Evolutionary conservation across 164 flowering plant species (phyloP).

Genomic region (Tetrastigma voinierianum): DNA sequence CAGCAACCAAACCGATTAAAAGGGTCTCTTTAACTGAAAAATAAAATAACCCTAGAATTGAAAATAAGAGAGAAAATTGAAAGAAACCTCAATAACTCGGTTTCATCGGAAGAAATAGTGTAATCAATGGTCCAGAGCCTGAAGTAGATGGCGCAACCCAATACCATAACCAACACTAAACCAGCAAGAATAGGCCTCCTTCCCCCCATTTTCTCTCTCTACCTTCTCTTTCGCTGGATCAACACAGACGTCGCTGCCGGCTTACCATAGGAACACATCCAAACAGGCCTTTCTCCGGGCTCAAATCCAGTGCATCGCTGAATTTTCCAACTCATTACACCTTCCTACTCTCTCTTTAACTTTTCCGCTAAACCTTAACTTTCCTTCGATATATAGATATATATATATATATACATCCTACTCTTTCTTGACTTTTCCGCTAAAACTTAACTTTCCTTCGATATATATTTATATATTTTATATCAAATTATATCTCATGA

Average conservation of each 20-base stretch:
- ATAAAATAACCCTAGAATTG: neutral
- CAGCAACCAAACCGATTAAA: neutral
- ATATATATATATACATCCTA: too few species aligned
- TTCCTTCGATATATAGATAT: too few species aligned
- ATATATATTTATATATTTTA: too few species aligned
- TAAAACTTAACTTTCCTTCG: too few species aligned
- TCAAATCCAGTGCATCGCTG: too few species aligned
- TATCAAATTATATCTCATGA: too few species aligned
- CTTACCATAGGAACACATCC: too few species aligned
- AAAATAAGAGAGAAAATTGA: neutral
- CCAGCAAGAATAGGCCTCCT: conserved; percentile 35
- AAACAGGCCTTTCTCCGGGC: too few species aligned
- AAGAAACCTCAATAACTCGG: conserved; percentile 53
- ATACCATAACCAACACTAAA: conserved; percentile 32
- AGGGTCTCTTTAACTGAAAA: neutral
- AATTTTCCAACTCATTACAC: too few species aligned
- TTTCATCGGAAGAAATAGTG: conserved; percentile 43
- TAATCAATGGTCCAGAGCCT: conserved; percentile 69
- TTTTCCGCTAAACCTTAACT: too few species aligned
- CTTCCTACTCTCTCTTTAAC: too few species aligned
- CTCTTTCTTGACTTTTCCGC: too few species aligned
- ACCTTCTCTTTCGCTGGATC: neutral
- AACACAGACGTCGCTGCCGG: neutral
- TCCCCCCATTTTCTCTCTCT: conserved; percentile 15
- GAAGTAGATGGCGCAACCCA: conserved; percentile 55